phyloP scores from a whole-genome alignment of 306 rosid species.

The Glycine latifolia region DNA sequence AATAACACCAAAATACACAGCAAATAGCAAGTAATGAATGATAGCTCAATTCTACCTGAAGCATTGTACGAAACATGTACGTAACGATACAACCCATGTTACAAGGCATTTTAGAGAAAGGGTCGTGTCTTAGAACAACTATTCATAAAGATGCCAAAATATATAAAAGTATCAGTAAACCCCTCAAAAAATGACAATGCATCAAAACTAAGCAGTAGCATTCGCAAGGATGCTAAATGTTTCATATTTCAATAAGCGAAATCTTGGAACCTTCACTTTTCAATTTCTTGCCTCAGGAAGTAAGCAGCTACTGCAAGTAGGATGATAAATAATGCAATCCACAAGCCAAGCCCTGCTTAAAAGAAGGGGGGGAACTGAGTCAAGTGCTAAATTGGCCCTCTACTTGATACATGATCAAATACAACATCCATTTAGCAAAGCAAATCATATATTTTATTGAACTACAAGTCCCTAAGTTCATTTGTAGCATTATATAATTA shows the following conservation, averaged over 20 bases:
- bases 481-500: too few relatives aligned
- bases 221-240: constrained; percentile 23
- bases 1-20: background rate
- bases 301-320: constrained; percentile 73
- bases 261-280: constrained; percentile 33
- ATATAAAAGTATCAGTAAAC: background rate
- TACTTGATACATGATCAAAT: background rate
- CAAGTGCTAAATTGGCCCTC: constrained; percentile 3
- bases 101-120: constrained; percentile 36
- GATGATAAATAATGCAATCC: constrained; percentile 69
- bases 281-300: constrained; percentile 55
- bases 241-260: constrained; percentile 24
- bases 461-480: too few relatives aligned
- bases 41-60: background rate
- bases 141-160: constrained; percentile 22
- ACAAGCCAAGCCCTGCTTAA: constrained; percentile 74
- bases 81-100: constrained; percentile 6
- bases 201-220: background rate
- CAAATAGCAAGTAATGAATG: constrained; percentile 7
- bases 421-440: constrained; percentile 25
- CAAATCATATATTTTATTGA: background rate
- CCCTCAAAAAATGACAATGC: too few relatives aligned
- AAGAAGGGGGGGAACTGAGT: background rate
- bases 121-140: constrained; percentile 8
- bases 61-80: constrained; percentile 14